Percentiles rank a stretch among this genome's conserved stretches.
Evolutionary conservation across 345 rosid species (phyloP).

Genomic region (Geranium brycei): DNA sequence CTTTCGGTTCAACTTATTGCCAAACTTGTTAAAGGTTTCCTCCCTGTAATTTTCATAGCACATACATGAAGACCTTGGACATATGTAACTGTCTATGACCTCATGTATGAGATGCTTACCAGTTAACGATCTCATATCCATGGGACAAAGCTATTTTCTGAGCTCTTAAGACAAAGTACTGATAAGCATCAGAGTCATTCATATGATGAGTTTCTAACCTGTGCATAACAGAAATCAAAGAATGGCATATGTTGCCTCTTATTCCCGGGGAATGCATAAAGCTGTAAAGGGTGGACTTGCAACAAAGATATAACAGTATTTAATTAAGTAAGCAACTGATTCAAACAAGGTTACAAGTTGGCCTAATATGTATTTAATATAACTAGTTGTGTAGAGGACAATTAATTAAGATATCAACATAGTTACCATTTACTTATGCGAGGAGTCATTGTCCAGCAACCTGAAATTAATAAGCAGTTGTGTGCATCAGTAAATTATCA

Average conservation of each 20-base stretch:
- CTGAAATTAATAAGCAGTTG: slow-evolving; percentile 22
- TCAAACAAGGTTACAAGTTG: too few species aligned
- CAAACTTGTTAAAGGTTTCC: slow-evolving; percentile 67
- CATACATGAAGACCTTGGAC: slow-evolving; percentile 3
- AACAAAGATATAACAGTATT: neutral
- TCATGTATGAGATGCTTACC: slow-evolving; percentile 22
- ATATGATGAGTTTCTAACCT: slow-evolving; percentile 37
- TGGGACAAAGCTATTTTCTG: slow-evolving; percentile 51
- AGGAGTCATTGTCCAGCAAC: slow-evolving; percentile 53
- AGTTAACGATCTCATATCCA: slow-evolving; percentile 56
- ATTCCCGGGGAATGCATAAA: neutral
- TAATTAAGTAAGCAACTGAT: neutral
- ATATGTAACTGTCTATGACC: neutral
- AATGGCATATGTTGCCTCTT: slow-evolving; percentile 3
- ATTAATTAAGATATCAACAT: slow-evolving; percentile 3
- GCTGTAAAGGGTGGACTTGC: neutral
- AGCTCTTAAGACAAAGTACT: slow-evolving; percentile 51
- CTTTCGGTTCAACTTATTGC: slow-evolving; percentile 38
- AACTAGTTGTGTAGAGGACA: neutral
- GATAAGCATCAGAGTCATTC: slow-evolving; percentile 44
- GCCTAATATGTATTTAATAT: neutral
- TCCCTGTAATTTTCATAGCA: slow-evolving; percentile 36
- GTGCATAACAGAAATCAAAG: slow-evolving; percentile 6
- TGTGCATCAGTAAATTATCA: slow-evolving; percentile 2
- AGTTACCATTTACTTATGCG: slow-evolving; percentile 42